Evolutionary conservation across 169 alveolate species (phyloP).

Genomic region (Eimeria praecox): DNA sequence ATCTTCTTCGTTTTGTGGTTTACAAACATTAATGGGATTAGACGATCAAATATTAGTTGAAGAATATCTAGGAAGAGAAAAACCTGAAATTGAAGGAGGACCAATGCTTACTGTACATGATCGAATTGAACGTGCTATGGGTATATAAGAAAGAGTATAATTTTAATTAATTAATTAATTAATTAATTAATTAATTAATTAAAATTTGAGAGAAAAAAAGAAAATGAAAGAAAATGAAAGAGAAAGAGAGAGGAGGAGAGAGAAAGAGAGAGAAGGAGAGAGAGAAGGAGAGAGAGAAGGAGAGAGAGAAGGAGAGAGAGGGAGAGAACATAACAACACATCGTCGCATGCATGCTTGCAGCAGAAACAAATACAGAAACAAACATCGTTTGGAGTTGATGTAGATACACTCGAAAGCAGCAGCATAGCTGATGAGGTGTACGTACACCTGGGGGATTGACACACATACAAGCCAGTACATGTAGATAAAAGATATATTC

Average conservation of each 20-base stretch:
- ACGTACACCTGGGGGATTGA: background rate
- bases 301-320: too few relatives aligned
- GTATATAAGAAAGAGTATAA: background rate
- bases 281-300: too few relatives aligned
- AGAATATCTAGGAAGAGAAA: constrained; percentile 50
- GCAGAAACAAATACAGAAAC: too few relatives aligned
- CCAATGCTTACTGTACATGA: constrained; percentile 63
- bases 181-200: too few relatives aligned
- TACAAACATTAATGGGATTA: constrained; percentile 68
- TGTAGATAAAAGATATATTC: too few relatives aligned
- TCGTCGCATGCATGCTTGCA: background rate
- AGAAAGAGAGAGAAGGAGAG: too few relatives aligned
- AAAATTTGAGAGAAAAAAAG: too few relatives aligned
- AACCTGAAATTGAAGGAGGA: constrained; percentile 56
- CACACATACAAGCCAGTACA: too few relatives aligned
- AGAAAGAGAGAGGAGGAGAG: too few relatives aligned
- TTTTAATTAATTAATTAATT: too few relatives aligned
- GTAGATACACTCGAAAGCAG: background rate
- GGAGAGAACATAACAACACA: too few relatives aligned
- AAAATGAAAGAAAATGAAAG: background rate
- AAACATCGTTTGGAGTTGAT: too few relatives aligned
- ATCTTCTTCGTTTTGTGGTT: constrained; percentile 75
- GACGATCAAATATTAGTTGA: constrained; percentile 43
- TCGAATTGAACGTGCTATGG: constrained; percentile 35
- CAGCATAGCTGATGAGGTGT: background rate